Conservation (phyloP, 2,329 filamentous ascomycete genomes). For the Aspergillus fijiensis region DNA sequence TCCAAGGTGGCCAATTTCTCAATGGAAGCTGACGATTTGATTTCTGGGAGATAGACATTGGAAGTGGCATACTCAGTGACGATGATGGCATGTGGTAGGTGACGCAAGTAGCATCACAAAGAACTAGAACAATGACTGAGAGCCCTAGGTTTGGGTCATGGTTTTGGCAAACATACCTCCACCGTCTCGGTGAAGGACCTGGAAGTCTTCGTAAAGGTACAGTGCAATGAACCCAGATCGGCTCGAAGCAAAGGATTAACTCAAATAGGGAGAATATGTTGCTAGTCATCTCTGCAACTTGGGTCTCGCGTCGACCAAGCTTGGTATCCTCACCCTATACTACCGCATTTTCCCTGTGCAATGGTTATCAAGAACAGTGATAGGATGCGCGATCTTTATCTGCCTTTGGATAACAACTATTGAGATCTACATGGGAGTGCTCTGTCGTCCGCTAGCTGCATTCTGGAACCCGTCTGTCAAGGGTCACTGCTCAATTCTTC, state of each 20-base stretch:
- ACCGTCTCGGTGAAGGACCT: neutral
- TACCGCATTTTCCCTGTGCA: constrained; percentile 7
- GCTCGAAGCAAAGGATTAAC: neutral
- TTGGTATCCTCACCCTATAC: constrained; percentile 8
- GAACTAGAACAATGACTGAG: neutral
- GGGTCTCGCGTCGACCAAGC: constrained; percentile 5
- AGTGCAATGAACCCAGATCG: too few relatives aligned
- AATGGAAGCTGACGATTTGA: neutral
- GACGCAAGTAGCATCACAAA: neutral
- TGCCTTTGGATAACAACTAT: constrained; percentile 7
- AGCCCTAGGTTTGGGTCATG: constrained; percentile 4
- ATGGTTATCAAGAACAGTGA: constrained; percentile 8
- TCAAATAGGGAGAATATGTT: constrained; percentile 3
- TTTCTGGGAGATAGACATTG: neutral
- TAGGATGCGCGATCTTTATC: constrained; percentile 2
- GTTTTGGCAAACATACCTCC: constrained; percentile 4
- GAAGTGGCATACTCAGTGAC: constrained; percentile 6
- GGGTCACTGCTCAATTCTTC: constrained; percentile 7
- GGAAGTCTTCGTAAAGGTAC: constrained; percentile 10
- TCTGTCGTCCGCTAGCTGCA: constrained; percentile 7
- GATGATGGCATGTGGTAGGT: constrained; percentile 3
- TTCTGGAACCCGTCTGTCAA: constrained; percentile 7
- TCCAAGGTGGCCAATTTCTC: neutral
- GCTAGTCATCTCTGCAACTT: constrained; percentile 11
- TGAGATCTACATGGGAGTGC: constrained; percentile 6